phyloP scores from a whole-genome alignment of 352 stramenopile genomes.

The Globisporangium parvum region DNA sequence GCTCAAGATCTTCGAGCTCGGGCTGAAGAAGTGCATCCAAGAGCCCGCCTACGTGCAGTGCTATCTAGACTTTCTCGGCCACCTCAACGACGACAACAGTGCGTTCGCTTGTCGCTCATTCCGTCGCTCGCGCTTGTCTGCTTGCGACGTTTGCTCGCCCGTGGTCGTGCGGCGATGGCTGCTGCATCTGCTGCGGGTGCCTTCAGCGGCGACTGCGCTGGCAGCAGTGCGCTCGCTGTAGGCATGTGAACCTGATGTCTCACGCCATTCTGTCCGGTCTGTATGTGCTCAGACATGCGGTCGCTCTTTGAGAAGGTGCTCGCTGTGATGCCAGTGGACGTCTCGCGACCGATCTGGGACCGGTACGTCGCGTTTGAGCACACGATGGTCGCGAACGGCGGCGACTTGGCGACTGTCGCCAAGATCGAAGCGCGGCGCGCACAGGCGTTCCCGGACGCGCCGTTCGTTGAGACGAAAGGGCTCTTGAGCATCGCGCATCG shows the following conservation, averaged over 20 bases:
- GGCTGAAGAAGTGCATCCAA: slow-evolving; percentile 86
- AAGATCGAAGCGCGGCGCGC: slow-evolving; percentile 79
- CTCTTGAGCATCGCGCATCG: slow-evolving; percentile 71
- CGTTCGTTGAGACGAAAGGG: slow-evolving; percentile 78
- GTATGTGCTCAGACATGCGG: slow-evolving; percentile 58
- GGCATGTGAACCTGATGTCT: too few relatives aligned
- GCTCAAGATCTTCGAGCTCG: slow-evolving; percentile 86
- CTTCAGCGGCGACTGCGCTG: too few relatives aligned
- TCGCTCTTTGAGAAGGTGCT: slow-evolving; percentile 87
- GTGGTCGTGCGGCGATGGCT: too few relatives aligned
- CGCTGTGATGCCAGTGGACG: slow-evolving; percentile 75
- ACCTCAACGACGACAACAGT: slow-evolving; percentile 90
- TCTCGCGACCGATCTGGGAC: slow-evolving; percentile 81
- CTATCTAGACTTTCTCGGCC: slow-evolving; percentile 82
- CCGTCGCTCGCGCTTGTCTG: too few relatives aligned
- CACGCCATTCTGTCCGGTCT: neutral
- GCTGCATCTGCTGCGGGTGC: too few relatives aligned
- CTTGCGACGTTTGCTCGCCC: too few relatives aligned
- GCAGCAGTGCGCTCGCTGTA: too few relatives aligned
- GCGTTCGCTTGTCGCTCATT: slow-evolving; percentile 14
- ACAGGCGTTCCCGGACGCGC: slow-evolving; percentile 66
- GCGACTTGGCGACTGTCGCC: slow-evolving; percentile 74
- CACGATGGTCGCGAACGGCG: slow-evolving; percentile 79
- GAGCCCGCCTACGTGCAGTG: slow-evolving; percentile 78
- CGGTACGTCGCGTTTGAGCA: slow-evolving; percentile 85